Base-by-base conservation (phyloP, 2,329 filamentous ascomycete species). In the Penicillium sp. region DNA sequence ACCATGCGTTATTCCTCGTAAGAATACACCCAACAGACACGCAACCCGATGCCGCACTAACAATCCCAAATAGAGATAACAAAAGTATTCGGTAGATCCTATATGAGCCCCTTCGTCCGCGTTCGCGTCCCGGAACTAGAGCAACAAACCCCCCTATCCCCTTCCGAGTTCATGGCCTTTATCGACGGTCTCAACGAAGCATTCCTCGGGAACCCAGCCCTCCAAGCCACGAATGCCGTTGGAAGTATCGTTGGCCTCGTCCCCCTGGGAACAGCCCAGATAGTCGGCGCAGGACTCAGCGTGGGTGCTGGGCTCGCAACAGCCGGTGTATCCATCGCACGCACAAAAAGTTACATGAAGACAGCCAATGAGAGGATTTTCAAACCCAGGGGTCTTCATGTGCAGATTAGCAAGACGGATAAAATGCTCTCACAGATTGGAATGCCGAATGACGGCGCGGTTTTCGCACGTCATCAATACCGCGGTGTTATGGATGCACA, bases 301-400 rank as follows among this genome's bases (percentile, higher is more conserved):
- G 44, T 53, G 6, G 52, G 45, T n/a, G 59, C 61, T 5, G 58
- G 56, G 7, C 22, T 61, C 14, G 61, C 59, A 11, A 49, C 55
- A 21, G 49, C 54, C 5, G 59, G 33, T 2, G 52, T 14, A 49
- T 71, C 50, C 59, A 64, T 71, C 39, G 58, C 60, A 2, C 63
- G 68, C 26, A 70, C 60, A 7, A 66, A 71, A 37, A 56, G 58
- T n/a, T 76, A 69, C 35, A 49, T 76, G 46, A 57, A 52, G 13
- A 59, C 65, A 19, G 48, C 54, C 7, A 56, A 56, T 7, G 24
- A 39, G 19, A 49, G 47, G 3, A n/a, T 52, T 1, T 56, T 52
- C 29, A n/a, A 49, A 2, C 49, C 48, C 3, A 35, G 19, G 24
- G 54, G 43, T 11, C 19, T 56, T 1, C 48, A 52, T 56, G 54